Evolutionary conservation across 1,284 basidiomycete species (phyloP).

Genomic region (Fomitiporia mediterranea): DNA sequence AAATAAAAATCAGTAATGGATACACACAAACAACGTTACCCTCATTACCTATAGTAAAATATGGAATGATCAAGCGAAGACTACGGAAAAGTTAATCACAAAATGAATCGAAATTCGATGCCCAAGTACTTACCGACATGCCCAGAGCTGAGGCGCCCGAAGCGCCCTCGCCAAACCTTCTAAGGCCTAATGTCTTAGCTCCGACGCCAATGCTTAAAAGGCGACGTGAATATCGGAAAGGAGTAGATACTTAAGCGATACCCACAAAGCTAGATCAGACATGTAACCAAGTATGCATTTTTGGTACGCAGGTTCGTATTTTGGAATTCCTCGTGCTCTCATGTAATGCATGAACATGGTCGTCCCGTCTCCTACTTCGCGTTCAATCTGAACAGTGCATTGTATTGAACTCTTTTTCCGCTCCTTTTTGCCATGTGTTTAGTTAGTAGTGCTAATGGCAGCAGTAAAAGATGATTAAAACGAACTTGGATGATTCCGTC

Average conservation of each 20-base stretch:
- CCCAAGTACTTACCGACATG: constrained; percentile 58
- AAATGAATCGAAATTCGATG: background rate
- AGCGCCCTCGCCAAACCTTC: constrained; percentile 42
- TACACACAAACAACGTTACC: background rate
- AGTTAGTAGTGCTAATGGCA: too few relatives aligned
- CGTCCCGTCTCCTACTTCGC: constrained; percentile 40
- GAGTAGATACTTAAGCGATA: constrained; percentile 14
- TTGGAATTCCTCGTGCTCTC: constrained; percentile 62
- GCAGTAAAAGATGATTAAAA: background rate
- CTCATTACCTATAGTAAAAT: constrained; percentile 61
- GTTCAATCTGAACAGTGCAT: constrained; percentile 46
- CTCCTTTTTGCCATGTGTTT: constrained; percentile 44
- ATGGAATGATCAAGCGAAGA: constrained; percentile 84
- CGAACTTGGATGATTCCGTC: constrained; percentile 44
- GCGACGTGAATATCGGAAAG: constrained; percentile 11
- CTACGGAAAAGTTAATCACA: constrained; percentile 32
- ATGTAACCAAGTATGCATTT: constrained; percentile 89
- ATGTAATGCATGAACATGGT: constrained; percentile 75
- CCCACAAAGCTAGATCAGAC: constrained; percentile 80
- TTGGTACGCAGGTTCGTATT: constrained; percentile 69
- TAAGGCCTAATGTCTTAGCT: constrained; percentile 61
- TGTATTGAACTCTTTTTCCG: constrained; percentile 65
- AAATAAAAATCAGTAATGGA: constrained; percentile 7
- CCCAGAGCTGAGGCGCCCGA: constrained; percentile 49
- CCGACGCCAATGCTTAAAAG: constrained; percentile 59